Base-by-base conservation (phyloP, 1,284 basidiomycete genomes). In the Cutaneotrichosporon sp. region DNA sequence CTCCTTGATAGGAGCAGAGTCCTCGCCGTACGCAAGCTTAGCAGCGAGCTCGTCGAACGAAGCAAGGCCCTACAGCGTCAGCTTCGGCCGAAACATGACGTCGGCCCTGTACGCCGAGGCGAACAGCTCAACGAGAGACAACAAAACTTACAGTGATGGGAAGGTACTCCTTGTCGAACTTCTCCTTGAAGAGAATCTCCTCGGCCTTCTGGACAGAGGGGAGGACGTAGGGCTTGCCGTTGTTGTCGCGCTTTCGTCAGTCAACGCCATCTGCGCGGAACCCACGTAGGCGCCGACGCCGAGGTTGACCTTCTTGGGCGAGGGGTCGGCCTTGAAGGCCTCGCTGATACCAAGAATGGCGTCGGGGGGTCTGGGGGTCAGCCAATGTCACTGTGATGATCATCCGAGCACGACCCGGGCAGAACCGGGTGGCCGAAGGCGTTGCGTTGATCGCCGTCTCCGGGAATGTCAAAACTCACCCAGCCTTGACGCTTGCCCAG, bases 91-190 rank as follows among this genome's bases (percentile, higher is more conserved):
- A 38, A 48, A n/a, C 20, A 25, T 34, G 31, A 17, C 20, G 10
- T 31, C 42, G 27, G 17, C 2, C 1, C 19, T 20, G 10, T 8
- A 17, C 19, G n/a, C 14, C 5, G 39, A n/a, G n/a, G n/a, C n/a
- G n/a, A n/a, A n/a, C n/a, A n/a, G n/a, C n/a, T n/a, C n/a, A n/a
- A n/a, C n/a, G n/a, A n/a, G n/a, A n/a, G n/a, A n/a, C n/a, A n/a
- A 26, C 32, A 43, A 41, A 46, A 31, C 68, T 54, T 29, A 72
- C 70, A 49, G 89, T 93, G 76, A 98, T 98, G 59, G 91, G 91
- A 45, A 97, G 83, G 77, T 98, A 98, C 76, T 98, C 94, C 80
- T 98, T 97, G 85, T 98, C 93, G 39, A 81, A 80, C 59, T 84
- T 82, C 60, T 82, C 77, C 38, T 80, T 75, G 59, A 82, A 78